Evolutionary conservation across 495 filamentous ascomycete species (phyloP), one percentile per base, ranked within the genome.

Genomic region (Neurospora sp.): DNA sequence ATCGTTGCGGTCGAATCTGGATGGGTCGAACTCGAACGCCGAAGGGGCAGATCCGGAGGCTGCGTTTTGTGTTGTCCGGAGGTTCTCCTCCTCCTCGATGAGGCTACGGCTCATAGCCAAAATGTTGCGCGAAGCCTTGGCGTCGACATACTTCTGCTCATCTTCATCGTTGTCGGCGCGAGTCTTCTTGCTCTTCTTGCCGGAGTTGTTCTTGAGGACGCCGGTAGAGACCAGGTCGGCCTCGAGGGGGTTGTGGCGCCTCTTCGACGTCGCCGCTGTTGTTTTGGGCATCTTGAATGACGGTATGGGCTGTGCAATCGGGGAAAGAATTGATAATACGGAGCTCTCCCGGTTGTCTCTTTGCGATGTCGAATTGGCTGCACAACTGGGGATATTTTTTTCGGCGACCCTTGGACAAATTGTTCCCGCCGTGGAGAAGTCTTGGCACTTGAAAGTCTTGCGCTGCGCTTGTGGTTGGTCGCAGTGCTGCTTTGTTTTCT

Each of bases 81-180:
- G 38, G 70, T 20, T 75, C 70, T 23, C 27, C 23, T 92, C 91
- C 79, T 97, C 94, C 37, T 94, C 92, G 14, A 89, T 90, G 48
- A 97, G 84, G 75, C 93, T 92, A 75, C 93, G 90, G 46, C 93
- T 94, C 77, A 98, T 92, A 73, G 90, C 89, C 73, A 98, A 81
- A 80, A 98, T 98, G 78, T 93, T 94, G 73, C 90, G 86, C 54
- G 94, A 97, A 41, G 93, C 87, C 78, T 92, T 93, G 69, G 94
- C 90, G 81, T 97, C 95, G 72, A 98, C 86, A 78, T 89, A 97
- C 74, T 86, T 84, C 69, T 92, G 88, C 70, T 86, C 86, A 76
- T 91, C 88, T 69, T 88, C 88, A 27, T 90, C 87, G 39, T 89
- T 85, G 35, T 90, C 86, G 38, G 85, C 83, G 44, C 83, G 81